Conservation (phyloP, 139 green algal species). For the Chlorella sp. region DNA sequence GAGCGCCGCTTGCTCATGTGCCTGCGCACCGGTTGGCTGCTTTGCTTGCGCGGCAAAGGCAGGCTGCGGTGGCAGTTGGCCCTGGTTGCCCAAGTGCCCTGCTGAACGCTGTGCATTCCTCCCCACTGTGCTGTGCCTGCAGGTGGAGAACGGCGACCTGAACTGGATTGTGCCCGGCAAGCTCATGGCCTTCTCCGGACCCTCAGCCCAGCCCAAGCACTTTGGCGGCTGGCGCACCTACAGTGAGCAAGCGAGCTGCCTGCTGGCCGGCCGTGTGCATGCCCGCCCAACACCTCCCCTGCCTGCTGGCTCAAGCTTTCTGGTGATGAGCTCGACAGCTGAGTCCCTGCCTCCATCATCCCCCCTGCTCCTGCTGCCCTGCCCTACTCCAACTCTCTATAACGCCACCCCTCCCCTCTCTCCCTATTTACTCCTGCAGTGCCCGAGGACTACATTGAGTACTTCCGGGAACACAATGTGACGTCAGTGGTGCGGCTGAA, state of each 20-base stretch:
- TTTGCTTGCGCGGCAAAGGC: no score
- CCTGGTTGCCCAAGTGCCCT: no score
- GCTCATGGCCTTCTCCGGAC: slow-evolving; percentile 89
- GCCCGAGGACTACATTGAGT: slow-evolving; percentile 91
- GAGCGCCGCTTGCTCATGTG: not conserved
- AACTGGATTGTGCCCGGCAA: slow-evolving; percentile 96
- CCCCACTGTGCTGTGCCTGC: not conserved
- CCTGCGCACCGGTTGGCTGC: no score
- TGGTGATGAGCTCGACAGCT: no score
- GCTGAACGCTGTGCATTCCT: not conserved
- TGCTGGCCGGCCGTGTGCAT: not conserved
- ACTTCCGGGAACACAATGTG: slow-evolving; percentile 75
- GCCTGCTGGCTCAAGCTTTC: not conserved
- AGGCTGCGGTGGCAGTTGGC: no score
- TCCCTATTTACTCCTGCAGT: not conserved
- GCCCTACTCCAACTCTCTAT: not conserved
- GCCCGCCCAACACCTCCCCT: not conserved
- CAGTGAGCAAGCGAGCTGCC: slow-evolving; percentile 19
- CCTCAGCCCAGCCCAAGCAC: slow-evolving; percentile 65
- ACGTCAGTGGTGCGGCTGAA: slow-evolving; percentile 88
- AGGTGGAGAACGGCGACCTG: slow-evolving; percentile 90
- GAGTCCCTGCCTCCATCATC: no score
- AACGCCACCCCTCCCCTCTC: no score
- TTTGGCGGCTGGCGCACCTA: slow-evolving; percentile 83
- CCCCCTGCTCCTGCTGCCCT: not conserved